Evolutionary conservation across 2,329 filamentous ascomycete species (phyloP), one percentile per base, ranked within the genome.

Genomic region (Pseudopyrenochaeta lycopersici): DNA sequence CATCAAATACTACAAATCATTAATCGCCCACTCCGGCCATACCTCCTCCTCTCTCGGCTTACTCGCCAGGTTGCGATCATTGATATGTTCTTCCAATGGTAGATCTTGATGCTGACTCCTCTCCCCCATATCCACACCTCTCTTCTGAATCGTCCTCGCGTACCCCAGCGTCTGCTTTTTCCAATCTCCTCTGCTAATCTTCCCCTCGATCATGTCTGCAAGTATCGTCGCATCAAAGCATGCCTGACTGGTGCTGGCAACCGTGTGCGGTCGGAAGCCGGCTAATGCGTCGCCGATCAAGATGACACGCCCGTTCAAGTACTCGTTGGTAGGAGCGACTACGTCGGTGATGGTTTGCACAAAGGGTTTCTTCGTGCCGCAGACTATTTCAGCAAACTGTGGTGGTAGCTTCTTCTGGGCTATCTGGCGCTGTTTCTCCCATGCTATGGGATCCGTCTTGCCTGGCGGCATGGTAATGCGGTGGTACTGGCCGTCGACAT

Each of bases 221-320:
- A 82, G 54, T 4, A 68, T 69, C 58, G 78, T 62, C 3, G 76
- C 76, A 60, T 82, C 78, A 36, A 76, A 77, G 2, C 78, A 80
- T 4, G 79, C 79, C 57, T 83, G 80, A 21, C 79, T 77, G 1
- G 80, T 81, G 14, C 78, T 80, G 18, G 76, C 73, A 1, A 75
- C 81, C 2, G 78, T 74, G 53, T 82, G 80, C 5, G 81, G 80
- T 39, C 81, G 62, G 29, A 82, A 79, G 1, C 78, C 75, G 0
- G 79, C 76, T 17, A 82, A 61, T 0, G 80, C 77, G 61, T 83
- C 81, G 1, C 80, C 81, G 2, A 82, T 75, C 9, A 83, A 58
- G 14, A 82, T 48, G 2, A 82, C 70, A 20, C 73, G 77, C 1
- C 79, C 80, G 30, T 72, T 67, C 20, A 74, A 65, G 48, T 78